Evolutionary conservation across 495 filamentous ascomycete species (phyloP).

Genomic region (Aspergillus egyptiacus): DNA sequence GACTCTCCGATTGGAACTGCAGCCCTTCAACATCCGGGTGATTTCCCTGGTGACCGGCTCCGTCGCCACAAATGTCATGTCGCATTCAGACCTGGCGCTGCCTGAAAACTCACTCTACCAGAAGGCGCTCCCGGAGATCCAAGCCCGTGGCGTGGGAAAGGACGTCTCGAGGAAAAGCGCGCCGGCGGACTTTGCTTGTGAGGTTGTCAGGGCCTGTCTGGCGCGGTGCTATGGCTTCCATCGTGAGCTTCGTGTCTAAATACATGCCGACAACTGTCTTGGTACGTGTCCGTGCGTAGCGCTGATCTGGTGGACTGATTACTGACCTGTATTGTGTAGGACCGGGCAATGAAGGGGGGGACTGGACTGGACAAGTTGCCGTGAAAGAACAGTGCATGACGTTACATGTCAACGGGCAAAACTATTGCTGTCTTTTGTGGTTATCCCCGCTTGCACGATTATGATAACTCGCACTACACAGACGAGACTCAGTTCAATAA

Average conservation of each 20-base stretch:
- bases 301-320: background rate
- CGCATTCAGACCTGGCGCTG: background rate
- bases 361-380: background rate
- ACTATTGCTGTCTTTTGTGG: no score
- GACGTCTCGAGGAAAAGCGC: background rate
- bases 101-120: background rate
- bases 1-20: slow-evolving; percentile 48
- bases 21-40: slow-evolving; percentile 49
- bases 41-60: slow-evolving; percentile 33
- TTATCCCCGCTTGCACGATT: no score
- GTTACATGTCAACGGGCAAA: no score
- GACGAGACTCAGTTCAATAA: no score
- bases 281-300: background rate
- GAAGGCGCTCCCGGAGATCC: background rate
- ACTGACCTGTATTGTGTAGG: background rate
- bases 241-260: background rate
- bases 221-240: slow-evolving; percentile 1
- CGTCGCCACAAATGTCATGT: background rate
- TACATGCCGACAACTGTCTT: background rate
- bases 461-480: no score
- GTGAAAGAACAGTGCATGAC: no score
- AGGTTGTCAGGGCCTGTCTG: background rate
- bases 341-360: background rate
- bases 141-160: background rate
- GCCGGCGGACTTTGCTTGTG: background rate